Evolutionary conservation across 2,329 filamentous ascomycete species (phyloP), one percentile per base, ranked within the genome.

Genomic region (Aspergillus sp.): DNA sequence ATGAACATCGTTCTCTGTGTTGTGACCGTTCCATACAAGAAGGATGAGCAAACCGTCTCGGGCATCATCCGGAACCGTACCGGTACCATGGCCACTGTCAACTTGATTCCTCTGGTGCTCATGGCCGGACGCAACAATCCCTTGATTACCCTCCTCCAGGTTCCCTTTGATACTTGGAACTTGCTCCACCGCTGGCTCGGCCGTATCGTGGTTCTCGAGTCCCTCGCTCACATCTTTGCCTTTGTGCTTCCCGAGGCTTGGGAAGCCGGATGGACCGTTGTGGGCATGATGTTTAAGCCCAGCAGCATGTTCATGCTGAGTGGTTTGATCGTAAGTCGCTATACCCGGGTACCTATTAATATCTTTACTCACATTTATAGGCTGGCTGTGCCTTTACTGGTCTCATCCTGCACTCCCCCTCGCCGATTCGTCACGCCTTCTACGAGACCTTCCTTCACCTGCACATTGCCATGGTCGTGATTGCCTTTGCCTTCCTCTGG

Each of bases 381-480:
- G 60, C 62, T 44, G 56, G 58, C n/a, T 63, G 79, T 39, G 76
- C 79, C 32, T 78, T 95, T 61, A 56, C 79, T 33, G 62, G 86
- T 36, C 73, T 97, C 37, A 60, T 86, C 42, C 58, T 95, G 40
- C 73, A 85, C 27, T 85, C 89, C 7, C 72, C 86, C 42, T 91
- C 89, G 2, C 85, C 90, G 0, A 62, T 98, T 40, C 84, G 93
- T 48, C 91, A 96, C 66, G 90, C 90, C 33, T 96, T 95, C 64
- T 98, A 98, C 71, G 93, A 98, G 71, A 94, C 89, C 1, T 98
- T 98, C 71, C 78, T 97, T 56, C 88, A 87, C 62, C 69, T 85
- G 28, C 93, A 97, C 69, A 90, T 95, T 54, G 65, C 87, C 32
- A 71, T 95, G 40, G 89, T 84, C 33, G 66, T 85, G 31, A 61